These are phyloP conservation scores for Alnus glutinosa DNA, from an alignment of 306 rosid species.

Conservation along the genomic window DNA sequence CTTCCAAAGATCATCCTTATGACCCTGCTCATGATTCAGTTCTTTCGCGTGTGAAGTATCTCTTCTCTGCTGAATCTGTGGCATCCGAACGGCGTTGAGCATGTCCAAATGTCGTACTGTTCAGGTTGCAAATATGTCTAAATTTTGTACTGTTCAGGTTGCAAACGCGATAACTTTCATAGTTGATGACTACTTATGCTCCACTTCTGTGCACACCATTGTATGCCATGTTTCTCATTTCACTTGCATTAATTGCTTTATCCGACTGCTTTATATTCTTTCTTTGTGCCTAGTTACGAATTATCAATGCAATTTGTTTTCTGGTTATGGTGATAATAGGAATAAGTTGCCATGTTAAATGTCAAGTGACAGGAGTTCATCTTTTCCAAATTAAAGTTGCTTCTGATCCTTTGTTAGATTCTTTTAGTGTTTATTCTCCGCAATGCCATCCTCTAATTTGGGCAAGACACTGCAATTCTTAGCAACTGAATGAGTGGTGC, in stretches of 20 bases:
- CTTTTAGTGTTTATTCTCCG: not conserved
- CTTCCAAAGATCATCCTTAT: slow-evolving; percentile 93
- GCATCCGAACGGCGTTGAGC: slow-evolving; percentile 76
- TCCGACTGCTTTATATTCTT: slow-evolving; percentile 21
- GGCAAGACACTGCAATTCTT: too few species aligned
- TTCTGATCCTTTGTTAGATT: too few species aligned
- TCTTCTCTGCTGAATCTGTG: slow-evolving; percentile 84
- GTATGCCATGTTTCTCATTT: slow-evolving; percentile 7
- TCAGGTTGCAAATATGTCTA: too few species aligned
- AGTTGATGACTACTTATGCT: not conserved
- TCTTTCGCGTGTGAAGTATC: slow-evolving; percentile 88
- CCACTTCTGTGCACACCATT: not conserved
- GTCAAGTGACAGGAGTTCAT: too few species aligned
- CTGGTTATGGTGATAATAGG: not conserved
- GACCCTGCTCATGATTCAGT: slow-evolving; percentile 92
- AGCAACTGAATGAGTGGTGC: too few species aligned
- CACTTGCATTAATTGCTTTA: slow-evolving; percentile 10
- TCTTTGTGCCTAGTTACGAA: slow-evolving; percentile 2
- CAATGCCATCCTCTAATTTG: not conserved
- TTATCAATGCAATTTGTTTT: slow-evolving; percentile 15
- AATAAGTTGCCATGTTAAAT: not conserved
- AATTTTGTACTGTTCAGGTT: not conserved
- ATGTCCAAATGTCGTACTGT: not conserved
- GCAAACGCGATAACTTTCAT: not conserved
- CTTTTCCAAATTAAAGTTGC: too few species aligned